A percentile compares a stretch with the other conserved stretches of the same genome.
These are phyloP conservation scores for Leccinum fallax DNA, from an alignment of 1,284 basidiomycete genomes.

Conservation along the genomic window DNA sequence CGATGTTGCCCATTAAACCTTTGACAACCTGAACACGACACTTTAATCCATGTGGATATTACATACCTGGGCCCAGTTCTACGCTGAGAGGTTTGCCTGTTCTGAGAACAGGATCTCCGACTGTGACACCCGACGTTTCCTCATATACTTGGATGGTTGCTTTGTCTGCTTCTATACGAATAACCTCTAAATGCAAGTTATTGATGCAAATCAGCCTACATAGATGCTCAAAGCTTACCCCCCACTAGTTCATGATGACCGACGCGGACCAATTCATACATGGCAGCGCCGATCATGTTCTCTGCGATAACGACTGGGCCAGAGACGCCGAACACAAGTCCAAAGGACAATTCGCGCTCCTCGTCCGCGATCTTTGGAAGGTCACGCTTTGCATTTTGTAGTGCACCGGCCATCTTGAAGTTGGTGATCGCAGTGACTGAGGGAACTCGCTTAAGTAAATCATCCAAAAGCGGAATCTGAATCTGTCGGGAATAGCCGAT, in stretches of 20 bases:
- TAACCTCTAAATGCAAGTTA: constrained; percentile 74
- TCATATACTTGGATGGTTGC: constrained; percentile 99
- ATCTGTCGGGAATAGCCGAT: constrained; percentile 32
- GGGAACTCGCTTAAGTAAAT: neutral
- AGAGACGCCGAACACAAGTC: constrained; percentile 92
- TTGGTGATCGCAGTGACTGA: constrained; percentile 1
- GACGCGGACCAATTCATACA: constrained; percentile 97
- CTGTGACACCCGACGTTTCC: constrained; percentile 96
- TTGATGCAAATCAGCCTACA: constrained; percentile 7
- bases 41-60: neutral
- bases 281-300: constrained; percentile 94
- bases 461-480: constrained; percentile 36
- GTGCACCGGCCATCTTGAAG: constrained; percentile 81
- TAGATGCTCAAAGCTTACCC: constrained; percentile 48
- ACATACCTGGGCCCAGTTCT: constrained; percentile 90
- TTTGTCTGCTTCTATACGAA: constrained; percentile 95
- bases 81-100: constrained; percentile 98
- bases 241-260: constrained; percentile 97
- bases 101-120: constrained; percentile 96
- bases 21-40: constrained; percentile 11
- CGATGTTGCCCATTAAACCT: constrained; percentile 98
- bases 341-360: constrained; percentile 86
- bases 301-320: constrained; percentile 97
- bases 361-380: constrained; percentile 88
- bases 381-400: constrained; percentile 87